A percentile compares a stretch with the other conserved stretches of the same genome.
Conservation (phyloP, 345 rosid species). For the Eucalyptus rudis region DNA sequence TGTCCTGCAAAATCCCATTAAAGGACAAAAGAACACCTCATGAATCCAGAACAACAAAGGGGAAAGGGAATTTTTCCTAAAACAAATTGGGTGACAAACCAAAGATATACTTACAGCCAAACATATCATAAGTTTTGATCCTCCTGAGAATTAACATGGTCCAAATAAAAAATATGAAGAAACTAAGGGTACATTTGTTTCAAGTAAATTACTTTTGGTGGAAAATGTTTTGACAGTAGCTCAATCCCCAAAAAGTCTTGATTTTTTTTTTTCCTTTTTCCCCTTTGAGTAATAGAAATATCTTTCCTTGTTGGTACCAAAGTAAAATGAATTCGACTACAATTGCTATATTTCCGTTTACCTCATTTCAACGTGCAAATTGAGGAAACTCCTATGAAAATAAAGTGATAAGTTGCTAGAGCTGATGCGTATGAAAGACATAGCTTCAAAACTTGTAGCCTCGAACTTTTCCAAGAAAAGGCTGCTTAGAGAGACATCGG, state of each 20-base stretch:
- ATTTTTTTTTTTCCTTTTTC: background rate
- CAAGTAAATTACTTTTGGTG: background rate
- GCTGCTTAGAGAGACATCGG: background rate
- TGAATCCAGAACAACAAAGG: background rate
- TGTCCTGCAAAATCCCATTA: background rate
- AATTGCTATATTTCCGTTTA: background rate
- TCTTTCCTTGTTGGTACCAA: background rate
- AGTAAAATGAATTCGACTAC: background rate
- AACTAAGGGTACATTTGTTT: background rate
- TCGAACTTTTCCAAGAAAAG: constrained; percentile 23
- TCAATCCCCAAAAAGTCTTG: background rate
- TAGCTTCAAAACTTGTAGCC: background rate
- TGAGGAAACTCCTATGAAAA: background rate
- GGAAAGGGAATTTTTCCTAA: background rate
- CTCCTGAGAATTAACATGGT: background rate
- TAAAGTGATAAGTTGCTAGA: background rate
- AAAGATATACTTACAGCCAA: background rate
- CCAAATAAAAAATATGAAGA: background rate
- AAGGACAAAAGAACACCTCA: background rate
- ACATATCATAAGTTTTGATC: background rate
- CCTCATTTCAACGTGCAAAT: background rate
- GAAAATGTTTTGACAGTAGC: background rate
- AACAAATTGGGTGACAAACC: background rate
- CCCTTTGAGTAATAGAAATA: background rate
- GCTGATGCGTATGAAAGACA: background rate